Conservation (phyloP, 768 basidiomycete species). For the Xanthoconium purpureum region DNA sequence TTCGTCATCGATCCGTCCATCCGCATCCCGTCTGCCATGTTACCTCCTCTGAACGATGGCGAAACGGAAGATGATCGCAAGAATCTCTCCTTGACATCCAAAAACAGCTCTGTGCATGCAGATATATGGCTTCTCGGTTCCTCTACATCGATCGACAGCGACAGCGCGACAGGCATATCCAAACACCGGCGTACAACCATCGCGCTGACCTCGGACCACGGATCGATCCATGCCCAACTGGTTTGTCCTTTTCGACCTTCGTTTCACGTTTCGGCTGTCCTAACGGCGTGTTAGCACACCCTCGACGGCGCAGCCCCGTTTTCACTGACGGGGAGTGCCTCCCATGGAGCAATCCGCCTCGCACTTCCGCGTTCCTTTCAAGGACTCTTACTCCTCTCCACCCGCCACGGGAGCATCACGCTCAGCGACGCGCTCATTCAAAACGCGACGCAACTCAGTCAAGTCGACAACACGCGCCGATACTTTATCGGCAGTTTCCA, state of each 20-base stretch:
- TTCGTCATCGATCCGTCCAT: constrained; percentile 24
- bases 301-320: constrained; percentile 16
- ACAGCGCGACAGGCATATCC: not conserved
- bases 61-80: constrained; percentile 39
- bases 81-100: constrained; percentile 37
- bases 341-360: constrained; percentile 15
- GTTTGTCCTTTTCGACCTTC: constrained; percentile 9
- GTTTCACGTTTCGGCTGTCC: not conserved
- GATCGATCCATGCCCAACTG: constrained; percentile 14
- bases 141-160: not conserved
- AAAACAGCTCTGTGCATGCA: constrained; percentile 35
- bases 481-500: constrained; percentile 28
- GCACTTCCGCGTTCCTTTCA: constrained; percentile 23
- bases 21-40: constrained; percentile 35
- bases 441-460: constrained; percentile 11
- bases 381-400: constrained; percentile 14
- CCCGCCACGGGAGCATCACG: constrained; percentile 15
- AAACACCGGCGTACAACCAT: constrained; percentile 17
- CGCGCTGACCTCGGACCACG: constrained; percentile 17
- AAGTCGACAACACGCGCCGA: not conserved
- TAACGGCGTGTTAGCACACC: constrained; percentile 5
- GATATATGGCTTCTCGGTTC: constrained; percentile 35
- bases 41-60: constrained; percentile 36
- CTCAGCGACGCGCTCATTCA: constrained; percentile 13
- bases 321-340: constrained; percentile 4